These are phyloP conservation scores for Blastomyces percursus DNA, from an alignment of 2,329 filamentous ascomycete species.

Conservation along the genomic window DNA sequence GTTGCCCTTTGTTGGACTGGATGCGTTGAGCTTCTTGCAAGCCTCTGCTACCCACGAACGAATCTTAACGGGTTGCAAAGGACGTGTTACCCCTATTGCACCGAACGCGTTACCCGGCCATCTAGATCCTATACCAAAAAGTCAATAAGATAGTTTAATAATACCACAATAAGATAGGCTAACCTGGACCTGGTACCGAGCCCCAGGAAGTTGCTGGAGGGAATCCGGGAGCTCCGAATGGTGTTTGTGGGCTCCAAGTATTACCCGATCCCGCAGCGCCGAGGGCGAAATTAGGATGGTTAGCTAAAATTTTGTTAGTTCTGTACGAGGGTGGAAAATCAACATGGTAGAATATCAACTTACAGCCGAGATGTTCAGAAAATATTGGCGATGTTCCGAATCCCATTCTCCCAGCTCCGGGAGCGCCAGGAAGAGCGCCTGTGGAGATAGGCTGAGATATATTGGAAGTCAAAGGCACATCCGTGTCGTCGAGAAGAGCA, in stretches of 20 bases:
- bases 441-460: slow-evolving; percentile 32
- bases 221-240: slow-evolving; percentile 31
- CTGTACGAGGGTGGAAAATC: neutral
- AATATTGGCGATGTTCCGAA: slow-evolving; percentile 34
- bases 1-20: slow-evolving; percentile 30
- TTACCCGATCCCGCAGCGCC: slow-evolving; percentile 21
- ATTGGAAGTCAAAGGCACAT: slow-evolving; percentile 50
- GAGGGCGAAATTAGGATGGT: slow-evolving; percentile 25
- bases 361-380: slow-evolving; percentile 33
- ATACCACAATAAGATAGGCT: slow-evolving; percentile 13
- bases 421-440: slow-evolving; percentile 38
- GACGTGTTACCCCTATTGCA: slow-evolving; percentile 36
- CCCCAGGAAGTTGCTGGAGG: slow-evolving; percentile 30
- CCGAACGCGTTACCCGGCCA: slow-evolving; percentile 43
- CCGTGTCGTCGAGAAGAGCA: slow-evolving; percentile 67
- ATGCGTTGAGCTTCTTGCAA: slow-evolving; percentile 53
- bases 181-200: slow-evolving; percentile 28
- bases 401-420: slow-evolving; percentile 32
- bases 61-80: slow-evolving; percentile 56
- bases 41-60: slow-evolving; percentile 66
- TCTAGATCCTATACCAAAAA: slow-evolving; percentile 27
- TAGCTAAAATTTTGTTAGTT: slow-evolving; percentile 17
- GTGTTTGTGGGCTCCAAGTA: slow-evolving; percentile 27
- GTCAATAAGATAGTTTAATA: slow-evolving; percentile 14
- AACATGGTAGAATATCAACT: slow-evolving; percentile 14